Conservation (phyloP, 306 rosid genomes). For the Malus orientalis region DNA sequence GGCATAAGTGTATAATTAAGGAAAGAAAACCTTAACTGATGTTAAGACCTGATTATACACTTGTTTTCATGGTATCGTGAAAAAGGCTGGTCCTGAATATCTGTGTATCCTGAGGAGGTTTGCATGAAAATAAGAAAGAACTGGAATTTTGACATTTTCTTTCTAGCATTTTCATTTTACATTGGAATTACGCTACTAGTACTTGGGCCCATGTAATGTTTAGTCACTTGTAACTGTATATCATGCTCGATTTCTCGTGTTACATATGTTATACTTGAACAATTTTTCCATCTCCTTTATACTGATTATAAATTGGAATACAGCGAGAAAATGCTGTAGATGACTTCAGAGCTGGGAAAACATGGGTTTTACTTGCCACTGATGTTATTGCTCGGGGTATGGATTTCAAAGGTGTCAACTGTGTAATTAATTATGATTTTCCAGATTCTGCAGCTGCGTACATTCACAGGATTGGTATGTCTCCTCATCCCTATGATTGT, state of each 20-base stretch:
- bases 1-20: background rate
- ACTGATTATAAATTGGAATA: slow-evolving; percentile 15
- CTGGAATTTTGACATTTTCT: background rate
- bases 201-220: background rate
- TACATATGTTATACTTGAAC: background rate
- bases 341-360: slow-evolving; percentile 86
- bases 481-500: background rate
- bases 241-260: background rate
- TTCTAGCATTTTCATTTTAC: background rate
- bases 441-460: slow-evolving; percentile 88
- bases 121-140: background rate
- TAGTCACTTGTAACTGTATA: background rate
- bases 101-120: background rate
- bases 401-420: slow-evolving; percentile 91
- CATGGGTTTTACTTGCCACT: slow-evolving; percentile 95
- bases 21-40: background rate
- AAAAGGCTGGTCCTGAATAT: background rate
- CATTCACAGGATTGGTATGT: slow-evolving; percentile 89
- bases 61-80: background rate
- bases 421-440: slow-evolving; percentile 87
- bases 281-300: background rate
- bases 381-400: slow-evolving; percentile 97
- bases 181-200: background rate
- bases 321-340: slow-evolving; percentile 91
- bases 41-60: background rate